Percentiles rank a stretch among this genome's conserved stretches.
These are phyloP conservation scores for Nannochloropsis granulata DNA, from an alignment of 108 stramenopile genomes.

Conservation along the genomic window DNA sequence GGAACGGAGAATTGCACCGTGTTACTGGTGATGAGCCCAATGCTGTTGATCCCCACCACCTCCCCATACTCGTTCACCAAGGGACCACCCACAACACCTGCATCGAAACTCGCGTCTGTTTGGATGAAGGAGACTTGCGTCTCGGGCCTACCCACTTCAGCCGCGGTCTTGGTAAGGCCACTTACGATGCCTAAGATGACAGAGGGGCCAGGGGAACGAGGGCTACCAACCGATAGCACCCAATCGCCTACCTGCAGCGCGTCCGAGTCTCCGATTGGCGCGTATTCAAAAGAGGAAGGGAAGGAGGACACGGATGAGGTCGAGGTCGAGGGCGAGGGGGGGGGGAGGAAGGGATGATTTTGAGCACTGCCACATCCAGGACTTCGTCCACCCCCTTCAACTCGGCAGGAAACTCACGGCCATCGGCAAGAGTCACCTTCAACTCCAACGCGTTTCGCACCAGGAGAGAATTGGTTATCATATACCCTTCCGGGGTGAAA, in stretches of 20 bases:
- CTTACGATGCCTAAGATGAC: constrained; percentile 33
- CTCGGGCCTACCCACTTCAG: not conserved
- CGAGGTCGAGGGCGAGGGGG: not conserved
- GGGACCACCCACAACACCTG: constrained; percentile 26
- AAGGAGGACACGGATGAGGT: not conserved
- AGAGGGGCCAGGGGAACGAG: constrained; percentile 32
- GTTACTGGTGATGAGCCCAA: constrained; percentile 13
- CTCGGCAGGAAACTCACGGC: constrained; percentile 24
- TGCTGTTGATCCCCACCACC: constrained; percentile 34
- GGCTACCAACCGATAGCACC: constrained; percentile 22
- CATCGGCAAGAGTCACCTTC: constrained; percentile 39
- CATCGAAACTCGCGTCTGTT: constrained; percentile 35
- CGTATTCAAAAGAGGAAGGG: not conserved
- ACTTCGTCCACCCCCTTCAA: constrained; percentile 27
- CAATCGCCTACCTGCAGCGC: constrained; percentile 5
- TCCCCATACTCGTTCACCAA: constrained; percentile 32
- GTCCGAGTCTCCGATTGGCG: not conserved
- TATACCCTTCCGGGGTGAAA: constrained; percentile 9
- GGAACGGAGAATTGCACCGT: constrained; percentile 34
- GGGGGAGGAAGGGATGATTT: not conserved
- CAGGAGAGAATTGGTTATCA: constrained; percentile 35
- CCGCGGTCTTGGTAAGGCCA: constrained; percentile 11
- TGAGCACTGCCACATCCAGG: constrained; percentile 40
- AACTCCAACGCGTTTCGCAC: constrained; percentile 11
- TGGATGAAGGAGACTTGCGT: constrained; percentile 27